Conservation (phyloP, 2,329 filamentous ascomycete species). For the Colletotrichum acutatum region DNA sequence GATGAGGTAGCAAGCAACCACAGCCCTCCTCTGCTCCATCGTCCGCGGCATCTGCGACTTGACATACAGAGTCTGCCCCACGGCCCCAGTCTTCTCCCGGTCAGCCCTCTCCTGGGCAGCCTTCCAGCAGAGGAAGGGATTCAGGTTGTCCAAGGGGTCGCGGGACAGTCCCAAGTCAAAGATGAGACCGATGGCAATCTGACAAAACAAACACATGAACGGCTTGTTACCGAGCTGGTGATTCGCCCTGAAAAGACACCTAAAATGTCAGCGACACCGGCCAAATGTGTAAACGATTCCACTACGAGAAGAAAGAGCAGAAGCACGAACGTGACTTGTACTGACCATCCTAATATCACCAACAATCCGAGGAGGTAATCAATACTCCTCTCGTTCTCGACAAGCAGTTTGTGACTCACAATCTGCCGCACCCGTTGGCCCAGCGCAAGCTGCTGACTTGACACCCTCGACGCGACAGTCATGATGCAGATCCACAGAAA, state of each 20-base stretch:
- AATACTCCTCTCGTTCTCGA: slow-evolving; percentile 40
- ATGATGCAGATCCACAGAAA: slow-evolving; percentile 53
- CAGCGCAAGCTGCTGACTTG: slow-evolving; percentile 40
- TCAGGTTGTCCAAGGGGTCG: slow-evolving; percentile 21
- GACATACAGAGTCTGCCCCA: not conserved
- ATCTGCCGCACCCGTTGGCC: slow-evolving; percentile 40
- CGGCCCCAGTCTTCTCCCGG: not conserved
- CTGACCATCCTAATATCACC: slow-evolving; percentile 42
- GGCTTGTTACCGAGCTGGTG: slow-evolving; percentile 48
- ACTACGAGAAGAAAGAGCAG: not conserved
- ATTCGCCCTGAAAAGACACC: slow-evolving; percentile 15
- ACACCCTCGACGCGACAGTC: slow-evolving; percentile 41
- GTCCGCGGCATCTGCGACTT: slow-evolving; percentile 29
- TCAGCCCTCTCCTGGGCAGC: slow-evolving; percentile 21
- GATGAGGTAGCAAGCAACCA: slow-evolving; percentile 36
- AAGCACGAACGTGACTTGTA: not conserved
- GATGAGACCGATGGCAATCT: slow-evolving; percentile 55
- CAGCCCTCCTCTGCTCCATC: slow-evolving; percentile 38
- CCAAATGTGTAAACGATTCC: too few species aligned
- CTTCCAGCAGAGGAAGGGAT: slow-evolving; percentile 33
- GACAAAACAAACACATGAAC: slow-evolving; percentile 55
- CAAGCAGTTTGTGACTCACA: slow-evolving; percentile 39
- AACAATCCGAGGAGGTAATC: slow-evolving; percentile 44
- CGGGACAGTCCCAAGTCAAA: slow-evolving; percentile 56
- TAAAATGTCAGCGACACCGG: not conserved